Evolutionary conservation across 1,284 basidiomycete species (phyloP).

Genomic region (Trametes polyzona): DNA sequence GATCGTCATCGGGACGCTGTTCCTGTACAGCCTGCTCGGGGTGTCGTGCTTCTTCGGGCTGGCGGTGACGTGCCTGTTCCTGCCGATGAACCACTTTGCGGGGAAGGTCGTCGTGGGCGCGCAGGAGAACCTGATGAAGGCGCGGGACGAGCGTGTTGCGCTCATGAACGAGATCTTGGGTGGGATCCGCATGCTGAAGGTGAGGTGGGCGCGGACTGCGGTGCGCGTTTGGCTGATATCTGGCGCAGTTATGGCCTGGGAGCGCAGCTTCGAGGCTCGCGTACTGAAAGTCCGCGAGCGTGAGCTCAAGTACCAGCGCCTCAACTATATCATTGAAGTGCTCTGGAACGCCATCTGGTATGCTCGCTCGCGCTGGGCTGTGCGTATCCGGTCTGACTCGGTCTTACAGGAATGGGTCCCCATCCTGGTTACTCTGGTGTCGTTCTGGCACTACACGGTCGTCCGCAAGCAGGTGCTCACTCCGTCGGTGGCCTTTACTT

Average conservation of each 20-base stretch:
- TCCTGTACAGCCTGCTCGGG: conserved; percentile 83
- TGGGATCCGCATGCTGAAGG: conserved; percentile 92
- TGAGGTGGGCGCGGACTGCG: conserved; percentile 26
- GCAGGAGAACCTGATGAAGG: conserved; percentile 92
- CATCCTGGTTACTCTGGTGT: conserved; percentile 74
- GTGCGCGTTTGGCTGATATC: not conserved
- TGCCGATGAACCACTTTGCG: conserved; percentile 88
- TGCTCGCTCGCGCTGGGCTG: conserved; percentile 12
- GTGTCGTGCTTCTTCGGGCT: conserved; percentile 83
- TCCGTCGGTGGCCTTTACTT: conserved; percentile 89
- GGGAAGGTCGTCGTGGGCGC: conserved; percentile 82
- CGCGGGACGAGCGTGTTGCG: conserved; percentile 86
- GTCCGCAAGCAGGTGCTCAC: conserved; percentile 70
- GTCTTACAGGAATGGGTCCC: conserved; percentile 69
- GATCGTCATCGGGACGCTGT: conserved; percentile 77
- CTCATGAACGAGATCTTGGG: conserved; percentile 94
- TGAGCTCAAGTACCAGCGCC: conserved; percentile 81
- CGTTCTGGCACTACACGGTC: conserved; percentile 85
- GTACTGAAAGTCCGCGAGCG: conserved; percentile 76
- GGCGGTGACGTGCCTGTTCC: conserved; percentile 79
- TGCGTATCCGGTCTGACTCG: not conserved
- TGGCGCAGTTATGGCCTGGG: conserved; percentile 90
- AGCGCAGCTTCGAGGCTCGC: conserved; percentile 83
- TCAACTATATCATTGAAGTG: conserved; percentile 85
- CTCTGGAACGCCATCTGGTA: conserved; percentile 84